These are phyloP conservation scores for Sporobolomyces roseus DNA, from an alignment of 768 basidiomycete genomes.

Conservation along the genomic window DNA sequence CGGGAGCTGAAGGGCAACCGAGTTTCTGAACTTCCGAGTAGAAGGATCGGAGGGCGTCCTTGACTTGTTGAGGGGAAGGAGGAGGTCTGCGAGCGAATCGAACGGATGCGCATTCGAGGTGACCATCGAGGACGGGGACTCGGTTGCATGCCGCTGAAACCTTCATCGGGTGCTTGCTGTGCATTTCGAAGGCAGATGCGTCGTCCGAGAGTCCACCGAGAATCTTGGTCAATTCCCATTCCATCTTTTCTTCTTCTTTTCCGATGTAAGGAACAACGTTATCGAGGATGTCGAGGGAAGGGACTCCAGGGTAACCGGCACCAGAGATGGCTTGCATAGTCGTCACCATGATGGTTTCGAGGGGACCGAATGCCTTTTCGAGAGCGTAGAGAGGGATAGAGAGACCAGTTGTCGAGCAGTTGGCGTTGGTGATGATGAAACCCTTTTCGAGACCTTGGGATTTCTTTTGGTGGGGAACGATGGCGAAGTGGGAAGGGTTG, in stretches of 20 bases:
- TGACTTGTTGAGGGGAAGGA: slow-evolving; percentile 80
- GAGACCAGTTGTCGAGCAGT: slow-evolving; percentile 91
- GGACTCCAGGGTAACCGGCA: slow-evolving; percentile 92
- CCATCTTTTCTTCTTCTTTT: slow-evolving; percentile 91
- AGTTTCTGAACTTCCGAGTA: slow-evolving; percentile 70
- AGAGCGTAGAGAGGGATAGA: slow-evolving; percentile 87
- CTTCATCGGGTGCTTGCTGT: slow-evolving; percentile 70
- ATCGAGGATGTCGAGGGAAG: slow-evolving; percentile 85
- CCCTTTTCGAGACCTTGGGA: slow-evolving; percentile 62
- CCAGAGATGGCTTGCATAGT: slow-evolving; percentile 98
- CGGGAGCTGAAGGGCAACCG: slow-evolving; percentile 78
- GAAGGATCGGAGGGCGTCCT: slow-evolving; percentile 70
- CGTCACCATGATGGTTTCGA: slow-evolving; percentile 83
- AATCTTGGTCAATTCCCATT: slow-evolving; percentile 98
- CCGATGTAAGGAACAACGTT: slow-evolving; percentile 92
- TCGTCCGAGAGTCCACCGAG: slow-evolving; percentile 70
- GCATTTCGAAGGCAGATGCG: slow-evolving; percentile 73
- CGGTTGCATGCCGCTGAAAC: slow-evolving; percentile 91
- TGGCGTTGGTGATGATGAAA: slow-evolving; percentile 97
- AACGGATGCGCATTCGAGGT: slow-evolving; percentile 83
- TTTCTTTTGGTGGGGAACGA: slow-evolving; percentile 73
- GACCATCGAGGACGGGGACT: slow-evolving; percentile 92
- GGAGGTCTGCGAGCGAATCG: slow-evolving; percentile 74
- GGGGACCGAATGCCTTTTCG: slow-evolving; percentile 86
- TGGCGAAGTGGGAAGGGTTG: slow-evolving; percentile 77